Evolutionary conservation across 2,329 filamentous ascomycete genomes (phyloP), one percentile per base, ranked within the genome.

Genomic region (Colletotrichum endophyticum): DNA sequence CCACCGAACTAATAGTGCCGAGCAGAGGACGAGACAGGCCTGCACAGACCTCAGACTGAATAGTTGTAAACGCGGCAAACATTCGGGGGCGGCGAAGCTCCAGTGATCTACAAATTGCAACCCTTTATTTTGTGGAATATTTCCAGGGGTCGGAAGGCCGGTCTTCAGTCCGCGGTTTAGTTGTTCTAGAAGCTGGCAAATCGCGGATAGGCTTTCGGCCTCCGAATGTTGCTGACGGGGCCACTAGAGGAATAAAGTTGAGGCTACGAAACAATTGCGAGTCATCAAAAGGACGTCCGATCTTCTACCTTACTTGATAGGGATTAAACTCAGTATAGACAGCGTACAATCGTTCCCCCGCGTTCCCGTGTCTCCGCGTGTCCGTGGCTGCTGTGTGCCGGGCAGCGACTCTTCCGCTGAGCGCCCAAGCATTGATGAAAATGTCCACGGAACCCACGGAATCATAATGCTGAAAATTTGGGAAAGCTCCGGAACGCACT

Each of bases 231-330:
- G 44, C 44, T 49, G 44, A 49, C 22, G 44, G 3, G 6, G n/a
- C n/a, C 59, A 5, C 28, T 12, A 19, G 11, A 9, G 25, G 19
- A 56, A 28, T 72, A 72, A 22, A 67, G 70, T 72, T 72, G 70
- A 39, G 44, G 22, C 62, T 59, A 59, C 49, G 44, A 72, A 72
- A 72, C 70, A 25, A n/a, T 39, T 28, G 19, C 44, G 62, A 67
- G 70, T 72, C 70, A 71, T 56, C 34, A 22, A 19, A 28, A 8
- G 22, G 6, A 16, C 59, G n/a, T 56, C 53, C 15, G 44, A 49
- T 49, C 44, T 49, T 49, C 19, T 49, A 22, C 44, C 44, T 49
- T 49, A 49, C n/a, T 22, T 49, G n/a, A 22, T 22, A n/a, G 11
- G 44, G 44, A 49, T 0, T 49, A 22, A 22, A 49, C 44, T 49